Evolutionary conservation across 345 rosid genomes (phyloP).

Genomic region (Eucalyptus viminalis): DNA sequence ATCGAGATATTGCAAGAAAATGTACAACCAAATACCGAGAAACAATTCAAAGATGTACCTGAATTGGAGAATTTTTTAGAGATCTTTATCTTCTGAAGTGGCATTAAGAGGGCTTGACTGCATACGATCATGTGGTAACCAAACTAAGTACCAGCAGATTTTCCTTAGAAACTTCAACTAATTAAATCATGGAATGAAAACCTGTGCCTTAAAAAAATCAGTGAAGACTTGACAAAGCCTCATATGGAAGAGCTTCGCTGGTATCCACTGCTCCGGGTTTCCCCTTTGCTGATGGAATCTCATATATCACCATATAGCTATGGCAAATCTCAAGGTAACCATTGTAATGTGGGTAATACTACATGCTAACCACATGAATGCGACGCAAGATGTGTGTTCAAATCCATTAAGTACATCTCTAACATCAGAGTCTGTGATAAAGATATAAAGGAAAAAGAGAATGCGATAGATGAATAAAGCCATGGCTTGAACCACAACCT

Average conservation of each 20-base stretch:
- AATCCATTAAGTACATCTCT: background rate
- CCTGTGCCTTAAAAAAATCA: background rate
- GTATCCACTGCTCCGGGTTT: constrained; percentile 54
- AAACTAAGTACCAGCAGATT: constrained; percentile 63
- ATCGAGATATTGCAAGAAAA: background rate
- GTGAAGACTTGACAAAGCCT: background rate
- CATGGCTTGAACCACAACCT: background rate
- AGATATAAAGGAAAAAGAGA: background rate
- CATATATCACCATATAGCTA: constrained; percentile 82
- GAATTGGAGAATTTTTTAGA: constrained; percentile 66
- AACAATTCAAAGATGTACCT: constrained; percentile 18
- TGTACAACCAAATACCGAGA: background rate
- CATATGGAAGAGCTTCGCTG: constrained; percentile 16
- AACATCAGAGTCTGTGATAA: background rate
- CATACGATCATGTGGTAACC: constrained; percentile 70
- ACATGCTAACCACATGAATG: background rate
- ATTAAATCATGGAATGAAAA: background rate
- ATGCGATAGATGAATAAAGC: background rate
- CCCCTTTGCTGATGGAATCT: constrained; percentile 71
- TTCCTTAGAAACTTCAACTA: constrained; percentile 50
- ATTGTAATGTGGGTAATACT: constrained; percentile 64
- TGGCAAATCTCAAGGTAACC: constrained; percentile 81
- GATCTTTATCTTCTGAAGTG: constrained; percentile 62
- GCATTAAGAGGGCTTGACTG: constrained; percentile 73
- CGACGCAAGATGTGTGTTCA: background rate